Conservation (phyloP, 2,329 filamentous ascomycete genomes). For the Fusarium mexicanum region DNA sequence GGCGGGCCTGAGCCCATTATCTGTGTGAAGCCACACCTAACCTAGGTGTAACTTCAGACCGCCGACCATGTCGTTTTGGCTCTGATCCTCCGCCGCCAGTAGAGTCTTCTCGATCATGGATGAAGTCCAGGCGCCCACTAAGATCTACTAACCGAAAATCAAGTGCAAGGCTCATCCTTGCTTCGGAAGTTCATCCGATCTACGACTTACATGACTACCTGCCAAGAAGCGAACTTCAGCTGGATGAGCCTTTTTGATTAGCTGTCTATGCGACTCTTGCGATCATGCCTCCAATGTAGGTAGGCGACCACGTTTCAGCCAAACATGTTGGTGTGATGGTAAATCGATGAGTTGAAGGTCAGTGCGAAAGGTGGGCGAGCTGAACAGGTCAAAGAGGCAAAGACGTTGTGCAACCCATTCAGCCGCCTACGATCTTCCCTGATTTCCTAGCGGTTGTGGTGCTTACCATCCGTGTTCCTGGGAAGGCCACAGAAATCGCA, state of each 20-base stretch:
- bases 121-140: slow-evolving; percentile 21
- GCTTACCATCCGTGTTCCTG: slow-evolving; percentile 8
- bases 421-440: background rate
- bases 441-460: background rate
- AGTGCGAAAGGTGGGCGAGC: slow-evolving; percentile 4
- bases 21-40: slow-evolving; percentile 23
- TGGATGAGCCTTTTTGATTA: background rate
- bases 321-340: slow-evolving; percentile 6
- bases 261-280: slow-evolving; percentile 13
- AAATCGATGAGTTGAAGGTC: background rate
- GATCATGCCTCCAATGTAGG: slow-evolving; percentile 16
- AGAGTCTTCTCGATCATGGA: background rate
- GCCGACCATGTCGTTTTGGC: background rate
- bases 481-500: background rate
- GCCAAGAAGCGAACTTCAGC: background rate
- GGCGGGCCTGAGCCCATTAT: slow-evolving; percentile 10
- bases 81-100: slow-evolving; percentile 4
- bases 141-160: slow-evolving; percentile 38
- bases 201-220: background rate
- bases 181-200: slow-evolving; percentile 20
- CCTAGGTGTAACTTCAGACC: slow-evolving; percentile 12
- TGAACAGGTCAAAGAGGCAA: slow-evolving; percentile 3
- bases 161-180: slow-evolving; percentile 9
- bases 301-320: background rate
- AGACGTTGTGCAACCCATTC: slow-evolving; percentile 5